Evolutionary conservation across 805 yeast genomes (phyloP).

Genomic region (Cyberlindnera galapagoensis): DNA sequence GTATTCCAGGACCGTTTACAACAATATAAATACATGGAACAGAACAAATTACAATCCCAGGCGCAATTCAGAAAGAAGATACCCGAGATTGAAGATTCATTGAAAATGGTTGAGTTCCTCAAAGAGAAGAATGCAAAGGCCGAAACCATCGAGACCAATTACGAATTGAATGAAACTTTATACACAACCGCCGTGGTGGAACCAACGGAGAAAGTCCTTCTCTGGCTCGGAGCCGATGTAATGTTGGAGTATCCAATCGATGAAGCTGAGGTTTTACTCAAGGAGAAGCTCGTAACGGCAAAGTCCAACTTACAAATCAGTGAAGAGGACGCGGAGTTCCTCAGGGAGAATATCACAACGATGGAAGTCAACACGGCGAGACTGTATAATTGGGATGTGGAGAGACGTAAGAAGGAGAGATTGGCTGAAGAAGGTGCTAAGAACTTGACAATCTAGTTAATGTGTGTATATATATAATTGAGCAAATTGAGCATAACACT

Average conservation of each 20-base stretch:
- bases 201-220: conserved; percentile 58
- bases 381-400: conserved; percentile 83
- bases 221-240: conserved; percentile 98
- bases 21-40: conserved; percentile 81
- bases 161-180: conserved; percentile 89
- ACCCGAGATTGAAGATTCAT: conserved; percentile 89
- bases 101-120: conserved; percentile 62
- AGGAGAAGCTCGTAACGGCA: conserved; percentile 57
- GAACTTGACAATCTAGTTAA: conserved; percentile 20
- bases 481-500: too few relatives aligned
- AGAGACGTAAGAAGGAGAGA: conserved; percentile 50
- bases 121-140: conserved; percentile 37
- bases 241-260: conserved; percentile 91
- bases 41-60: conserved; percentile 32
- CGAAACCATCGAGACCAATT: conserved; percentile 61
- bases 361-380: conserved; percentile 98
- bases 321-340: conserved; percentile 77
- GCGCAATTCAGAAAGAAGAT: conserved; percentile 55
- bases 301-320: conserved; percentile 51
- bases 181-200: conserved; percentile 76
- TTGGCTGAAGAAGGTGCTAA: conserved; percentile 35
- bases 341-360: conserved; percentile 87
- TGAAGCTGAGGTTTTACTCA: conserved; percentile 74
- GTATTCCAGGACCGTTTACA: conserved; percentile 83
- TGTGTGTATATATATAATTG: too few relatives aligned